phyloP scores from a whole-genome alignment of 1,284 basidiomycete species.

The Cryptococcus sp. region DNA sequence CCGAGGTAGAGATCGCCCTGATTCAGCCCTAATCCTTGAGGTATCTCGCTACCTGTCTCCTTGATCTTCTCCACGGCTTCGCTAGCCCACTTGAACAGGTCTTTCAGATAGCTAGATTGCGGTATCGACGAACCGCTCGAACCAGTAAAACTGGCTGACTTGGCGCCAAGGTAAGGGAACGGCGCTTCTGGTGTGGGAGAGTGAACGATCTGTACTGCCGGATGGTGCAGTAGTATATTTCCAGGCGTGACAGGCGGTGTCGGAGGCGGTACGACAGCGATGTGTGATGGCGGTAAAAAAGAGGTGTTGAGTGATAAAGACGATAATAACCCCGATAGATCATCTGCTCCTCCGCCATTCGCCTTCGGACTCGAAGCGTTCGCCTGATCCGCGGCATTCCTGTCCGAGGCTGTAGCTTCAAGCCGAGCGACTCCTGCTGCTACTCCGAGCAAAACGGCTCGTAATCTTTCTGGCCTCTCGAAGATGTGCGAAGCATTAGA shows the following conservation, averaged over 20 bases:
- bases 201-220: slow-evolving; percentile 48
- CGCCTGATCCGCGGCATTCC: background rate
- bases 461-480: slow-evolving; percentile 85
- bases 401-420: slow-evolving; percentile 54
- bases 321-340: slow-evolving; percentile 38
- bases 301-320: slow-evolving; percentile 32
- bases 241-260: slow-evolving; percentile 27
- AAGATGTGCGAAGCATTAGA: slow-evolving; percentile 71
- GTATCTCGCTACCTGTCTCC: slow-evolving; percentile 74
- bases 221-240: slow-evolving; percentile 43
- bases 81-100: slow-evolving; percentile 60
- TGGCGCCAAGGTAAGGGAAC: slow-evolving; percentile 32
- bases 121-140: slow-evolving; percentile 18
- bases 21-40: slow-evolving; percentile 68
- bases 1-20: slow-evolving; percentile 68
- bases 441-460: slow-evolving; percentile 76
- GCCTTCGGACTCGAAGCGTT: background rate
- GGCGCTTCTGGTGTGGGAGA: slow-evolving; percentile 42
- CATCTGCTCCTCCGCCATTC: slow-evolving; percentile 8
- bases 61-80: slow-evolving; percentile 68
- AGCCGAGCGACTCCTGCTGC: slow-evolving; percentile 73
- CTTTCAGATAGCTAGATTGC: slow-evolving; percentile 39
- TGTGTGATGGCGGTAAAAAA: slow-evolving; percentile 17
- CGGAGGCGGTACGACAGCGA: slow-evolving; percentile 35
- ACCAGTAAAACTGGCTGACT: background rate